A percentile compares a stretch with the other conserved stretches of the same genome.
Evolutionary conservation across 768 basidiomycete species (phyloP).

Genomic region (Cystofilobasidium ferigula): DNA sequence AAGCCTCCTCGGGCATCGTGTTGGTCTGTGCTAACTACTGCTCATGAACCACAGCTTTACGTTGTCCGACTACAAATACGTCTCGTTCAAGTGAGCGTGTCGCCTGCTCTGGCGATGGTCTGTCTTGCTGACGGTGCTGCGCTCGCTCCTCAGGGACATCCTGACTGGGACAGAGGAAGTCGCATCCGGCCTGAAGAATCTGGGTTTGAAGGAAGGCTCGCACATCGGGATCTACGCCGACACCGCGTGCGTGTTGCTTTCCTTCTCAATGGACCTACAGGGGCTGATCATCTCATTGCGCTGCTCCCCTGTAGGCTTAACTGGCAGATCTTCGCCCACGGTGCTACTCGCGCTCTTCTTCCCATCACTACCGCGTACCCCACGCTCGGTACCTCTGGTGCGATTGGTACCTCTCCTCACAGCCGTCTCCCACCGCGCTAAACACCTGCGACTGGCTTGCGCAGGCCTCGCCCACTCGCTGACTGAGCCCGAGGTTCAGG

Average conservation of each 20-base stretch:
- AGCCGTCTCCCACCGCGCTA: too few relatives aligned
- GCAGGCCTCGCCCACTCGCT: constrained; percentile 78
- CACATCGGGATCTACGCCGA: constrained; percentile 37
- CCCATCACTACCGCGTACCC: constrained; percentile 37
- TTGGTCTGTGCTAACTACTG: neutral
- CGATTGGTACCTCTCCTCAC: neutral
- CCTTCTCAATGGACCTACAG: too few relatives aligned
- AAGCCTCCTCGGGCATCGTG: neutral
- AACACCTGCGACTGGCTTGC: too few relatives aligned
- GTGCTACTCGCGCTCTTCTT: constrained; percentile 13
- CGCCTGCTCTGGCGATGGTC: neutral
- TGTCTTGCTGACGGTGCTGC: neutral
- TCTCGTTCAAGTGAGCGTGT: constrained; percentile 29
- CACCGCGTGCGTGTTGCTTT: constrained; percentile 27
- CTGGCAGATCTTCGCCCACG: constrained; percentile 33
- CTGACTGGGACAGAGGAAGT: constrained; percentile 26
- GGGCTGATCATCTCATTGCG: neutral
- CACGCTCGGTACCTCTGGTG: constrained; percentile 32
- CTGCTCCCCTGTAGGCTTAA: constrained; percentile 26
- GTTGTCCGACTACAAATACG: constrained; percentile 33
- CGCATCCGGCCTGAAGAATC: constrained; percentile 31
- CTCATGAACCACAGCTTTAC: constrained; percentile 33
- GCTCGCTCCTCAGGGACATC: constrained; percentile 24
- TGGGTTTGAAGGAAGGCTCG: constrained; percentile 28
- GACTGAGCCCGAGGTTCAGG: constrained; percentile 71